A percentile compares a stretch with the other conserved stretches of the same genome.
These are phyloP conservation scores for Leccinum uliginosum DNA, from an alignment of 768 basidiomycete genomes.

Conservation along the genomic window DNA sequence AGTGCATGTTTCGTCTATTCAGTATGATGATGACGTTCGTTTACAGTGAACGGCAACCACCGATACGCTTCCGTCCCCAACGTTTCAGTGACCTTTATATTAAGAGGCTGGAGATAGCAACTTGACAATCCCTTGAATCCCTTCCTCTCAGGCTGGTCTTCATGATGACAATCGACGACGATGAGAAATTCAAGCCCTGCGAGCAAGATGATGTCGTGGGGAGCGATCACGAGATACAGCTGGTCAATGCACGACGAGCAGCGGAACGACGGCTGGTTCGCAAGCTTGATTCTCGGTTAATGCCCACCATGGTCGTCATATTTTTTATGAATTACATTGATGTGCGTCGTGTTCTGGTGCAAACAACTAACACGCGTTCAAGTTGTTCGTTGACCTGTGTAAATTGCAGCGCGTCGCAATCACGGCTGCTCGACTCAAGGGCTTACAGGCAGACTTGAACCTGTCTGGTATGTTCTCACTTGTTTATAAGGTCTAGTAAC, in stretches of 20 bases:
- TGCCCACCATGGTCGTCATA: background rate
- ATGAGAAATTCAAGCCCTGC: background rate
- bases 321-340: constrained; percentile 4
- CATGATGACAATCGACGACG: background rate
- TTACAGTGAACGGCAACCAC: background rate
- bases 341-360: background rate
- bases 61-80: background rate
- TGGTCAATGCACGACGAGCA: background rate
- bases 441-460: background rate
- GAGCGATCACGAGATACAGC: background rate
- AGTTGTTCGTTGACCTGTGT: background rate
- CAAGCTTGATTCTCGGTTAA: background rate
- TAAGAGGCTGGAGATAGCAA: background rate
- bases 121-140: background rate
- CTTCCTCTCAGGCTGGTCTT: background rate
- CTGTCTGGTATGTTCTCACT: background rate
- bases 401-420: background rate
- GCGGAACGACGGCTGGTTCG: background rate
- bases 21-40: background rate
- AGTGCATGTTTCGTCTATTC: background rate
- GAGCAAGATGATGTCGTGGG: background rate
- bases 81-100: background rate
- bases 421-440: background rate
- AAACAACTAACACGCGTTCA: background rate
- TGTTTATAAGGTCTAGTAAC: background rate